These are phyloP conservation scores for Bacterosira constricta DNA, from an alignment of 108 stramenopile species.

Conservation along the genomic window DNA sequence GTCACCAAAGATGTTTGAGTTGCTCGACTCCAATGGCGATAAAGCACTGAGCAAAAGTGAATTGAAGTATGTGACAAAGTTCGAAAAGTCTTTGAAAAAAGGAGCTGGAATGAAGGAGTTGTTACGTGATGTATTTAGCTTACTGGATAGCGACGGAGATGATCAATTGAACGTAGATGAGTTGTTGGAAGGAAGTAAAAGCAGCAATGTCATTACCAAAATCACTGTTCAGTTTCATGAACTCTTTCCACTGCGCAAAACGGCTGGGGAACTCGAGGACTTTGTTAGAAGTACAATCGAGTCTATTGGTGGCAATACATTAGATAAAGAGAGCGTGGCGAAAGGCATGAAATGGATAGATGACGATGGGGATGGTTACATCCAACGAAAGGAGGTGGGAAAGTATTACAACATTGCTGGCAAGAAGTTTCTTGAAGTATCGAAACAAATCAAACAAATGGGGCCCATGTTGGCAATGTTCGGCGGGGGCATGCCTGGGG, in stretches of 20 bases:
- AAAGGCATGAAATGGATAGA: slow-evolving; percentile 35
- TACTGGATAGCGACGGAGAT: slow-evolving; percentile 20
- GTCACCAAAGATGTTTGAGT: slow-evolving; percentile 18
- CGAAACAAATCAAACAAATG: slow-evolving; percentile 24
- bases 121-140: slow-evolving; percentile 23
- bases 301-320: slow-evolving; percentile 11
- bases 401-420: slow-evolving; percentile 32
- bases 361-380: slow-evolving; percentile 31
- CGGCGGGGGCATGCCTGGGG: slow-evolving; percentile 6
- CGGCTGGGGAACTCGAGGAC: slow-evolving; percentile 16
- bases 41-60: slow-evolving; percentile 7
- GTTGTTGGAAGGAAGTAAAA: slow-evolving; percentile 3
- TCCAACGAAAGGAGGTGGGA: slow-evolving; percentile 27
- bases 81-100: slow-evolving; percentile 35
- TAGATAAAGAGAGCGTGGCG: slow-evolving; percentile 17
- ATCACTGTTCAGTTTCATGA: slow-evolving; percentile 15
- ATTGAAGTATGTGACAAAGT: slow-evolving; percentile 21
- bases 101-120: slow-evolving; percentile 26
- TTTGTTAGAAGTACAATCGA: slow-evolving; percentile 17
- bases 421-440: slow-evolving; percentile 27
- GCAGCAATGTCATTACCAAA: slow-evolving; percentile 4
- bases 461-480: slow-evolving; percentile 40
- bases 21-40: slow-evolving; percentile 28
- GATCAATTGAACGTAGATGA: slow-evolving; percentile 33
- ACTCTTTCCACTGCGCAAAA: slow-evolving; percentile 24